A percentile compares a stretch with the other conserved stretches of the same genome.
Evolutionary conservation across 2,329 filamentous ascomycete genomes (phyloP).

Genomic region (Biscogniauxia sp.): DNA sequence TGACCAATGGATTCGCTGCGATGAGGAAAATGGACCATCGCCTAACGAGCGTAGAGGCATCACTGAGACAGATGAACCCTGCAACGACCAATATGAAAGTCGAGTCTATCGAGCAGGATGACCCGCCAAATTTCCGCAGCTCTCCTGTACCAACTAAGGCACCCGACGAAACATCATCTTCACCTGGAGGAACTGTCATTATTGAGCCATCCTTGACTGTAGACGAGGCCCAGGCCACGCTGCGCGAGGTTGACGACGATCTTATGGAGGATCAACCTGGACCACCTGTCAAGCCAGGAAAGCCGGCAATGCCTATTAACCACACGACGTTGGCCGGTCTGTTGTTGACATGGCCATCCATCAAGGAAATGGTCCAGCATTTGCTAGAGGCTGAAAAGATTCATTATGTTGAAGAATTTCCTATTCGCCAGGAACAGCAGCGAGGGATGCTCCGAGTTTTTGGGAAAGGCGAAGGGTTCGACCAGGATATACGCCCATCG

Average conservation of each 20-base stretch:
- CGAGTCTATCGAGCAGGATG: conserved; percentile 34
- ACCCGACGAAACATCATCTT: conserved; percentile 23
- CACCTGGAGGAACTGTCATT: conserved; percentile 29
- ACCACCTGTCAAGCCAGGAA: conserved; percentile 52
- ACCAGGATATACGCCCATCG: conserved; percentile 53
- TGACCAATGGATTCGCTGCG: conserved; percentile 38
- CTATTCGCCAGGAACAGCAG: conserved; percentile 71
- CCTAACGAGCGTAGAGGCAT: conserved; percentile 39
- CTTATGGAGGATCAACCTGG: conserved; percentile 51
- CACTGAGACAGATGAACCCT: conserved; percentile 21
- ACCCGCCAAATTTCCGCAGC: conserved; percentile 25
- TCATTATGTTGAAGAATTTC: conserved; percentile 65
- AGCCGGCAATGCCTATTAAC: conserved; percentile 73
- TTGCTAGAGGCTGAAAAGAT: conserved; percentile 49
- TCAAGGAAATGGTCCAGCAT: conserved; percentile 59
- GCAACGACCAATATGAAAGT: conserved; percentile 31
- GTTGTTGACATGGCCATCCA: conserved; percentile 70
- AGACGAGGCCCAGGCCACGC: conserved; percentile 32
- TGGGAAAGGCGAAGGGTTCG: conserved; percentile 70
- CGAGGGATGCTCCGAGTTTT: conserved; percentile 73
- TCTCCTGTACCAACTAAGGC: conserved; percentile 21
- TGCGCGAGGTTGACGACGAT: conserved; percentile 41
- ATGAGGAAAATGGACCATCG: conserved; percentile 35
- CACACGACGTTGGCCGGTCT: conserved; percentile 90
- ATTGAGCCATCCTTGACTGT: conserved; percentile 25